These are phyloP conservation scores for Cryptococcus jaspeensis DNA, from an alignment of 1,284 basidiomycete species.

Conservation along the genomic window DNA sequence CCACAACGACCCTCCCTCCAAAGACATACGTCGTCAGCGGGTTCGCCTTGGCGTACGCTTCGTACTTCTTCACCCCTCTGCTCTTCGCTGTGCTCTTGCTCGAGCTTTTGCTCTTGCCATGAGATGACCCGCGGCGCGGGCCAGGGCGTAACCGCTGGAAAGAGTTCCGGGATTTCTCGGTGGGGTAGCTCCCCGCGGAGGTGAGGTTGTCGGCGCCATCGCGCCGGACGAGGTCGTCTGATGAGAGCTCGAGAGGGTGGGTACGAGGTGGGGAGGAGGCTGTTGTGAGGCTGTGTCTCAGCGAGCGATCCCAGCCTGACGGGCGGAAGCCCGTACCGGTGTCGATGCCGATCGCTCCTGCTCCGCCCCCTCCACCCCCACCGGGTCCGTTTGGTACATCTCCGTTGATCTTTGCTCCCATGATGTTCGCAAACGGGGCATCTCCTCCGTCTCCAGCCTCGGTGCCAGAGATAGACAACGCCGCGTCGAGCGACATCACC, in stretches of 20 bases:
- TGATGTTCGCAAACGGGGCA: background rate
- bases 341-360: background rate
- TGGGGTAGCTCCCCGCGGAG: background rate
- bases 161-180: background rate
- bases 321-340: background rate
- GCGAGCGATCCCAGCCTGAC: slow-evolving; percentile 9
- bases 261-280: slow-evolving; percentile 20
- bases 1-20: slow-evolving; percentile 68
- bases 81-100: background rate
- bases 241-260: slow-evolving; percentile 18
- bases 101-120: background rate
- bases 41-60: slow-evolving; percentile 20
- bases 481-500: background rate
- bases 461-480: no score
- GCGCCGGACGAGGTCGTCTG: slow-evolving; percentile 25
- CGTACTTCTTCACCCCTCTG: slow-evolving; percentile 14
- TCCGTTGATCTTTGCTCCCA: background rate
- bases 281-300: slow-evolving; percentile 23
- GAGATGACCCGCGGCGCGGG: no score
- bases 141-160: background rate
- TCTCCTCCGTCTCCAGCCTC: background rate
- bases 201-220: background rate
- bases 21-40: slow-evolving; percentile 62
- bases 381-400: background rate
- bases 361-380: background rate